phyloP scores from a whole-genome alignment of 768 basidiomycete species.

The Phylloporus scabripes region DNA sequence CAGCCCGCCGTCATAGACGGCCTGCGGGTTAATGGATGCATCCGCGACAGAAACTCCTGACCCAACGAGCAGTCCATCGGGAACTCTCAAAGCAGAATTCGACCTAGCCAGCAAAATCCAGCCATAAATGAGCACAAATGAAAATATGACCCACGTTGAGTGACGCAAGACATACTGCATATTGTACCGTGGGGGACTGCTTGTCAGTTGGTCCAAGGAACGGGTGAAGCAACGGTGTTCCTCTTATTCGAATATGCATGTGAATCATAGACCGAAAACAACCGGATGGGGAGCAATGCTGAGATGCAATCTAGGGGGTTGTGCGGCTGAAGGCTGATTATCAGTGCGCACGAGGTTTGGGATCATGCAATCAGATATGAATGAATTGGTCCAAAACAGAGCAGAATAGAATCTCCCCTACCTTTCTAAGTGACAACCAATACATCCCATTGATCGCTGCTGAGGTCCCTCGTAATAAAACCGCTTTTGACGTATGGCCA shows the following conservation, averaged over 20 bases:
- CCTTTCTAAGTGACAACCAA: neutral
- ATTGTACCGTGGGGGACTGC: neutral
- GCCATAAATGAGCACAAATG: neutral
- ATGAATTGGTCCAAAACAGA: conserved; percentile 1
- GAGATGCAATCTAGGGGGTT: neutral
- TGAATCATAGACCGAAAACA: neutral
- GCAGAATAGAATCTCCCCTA: conserved; percentile 5
- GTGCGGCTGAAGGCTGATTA: conserved; percentile 3
- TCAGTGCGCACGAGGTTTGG: neutral
- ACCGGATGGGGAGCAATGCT: neutral
- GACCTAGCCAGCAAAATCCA: conserved; percentile 1
- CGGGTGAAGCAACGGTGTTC: neutral
- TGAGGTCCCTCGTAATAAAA: neutral
- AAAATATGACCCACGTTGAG: conserved; percentile 1
- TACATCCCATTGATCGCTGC: neutral
- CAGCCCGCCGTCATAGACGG: conserved; percentile 40
- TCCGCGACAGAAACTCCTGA: neutral
- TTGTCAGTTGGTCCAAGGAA: neutral
- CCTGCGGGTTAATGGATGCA: conserved; percentile 14
- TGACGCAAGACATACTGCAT: conserved; percentile 4
- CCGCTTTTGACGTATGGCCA: conserved; percentile 1
- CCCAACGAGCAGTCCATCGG: conserved; percentile 1
- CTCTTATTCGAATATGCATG: neutral
- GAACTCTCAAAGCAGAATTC: neutral
- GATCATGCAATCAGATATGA: conserved; percentile 1